Base-by-base conservation (phyloP, 768 basidiomycete species). In the Paxillus ammoniavirescens region DNA sequence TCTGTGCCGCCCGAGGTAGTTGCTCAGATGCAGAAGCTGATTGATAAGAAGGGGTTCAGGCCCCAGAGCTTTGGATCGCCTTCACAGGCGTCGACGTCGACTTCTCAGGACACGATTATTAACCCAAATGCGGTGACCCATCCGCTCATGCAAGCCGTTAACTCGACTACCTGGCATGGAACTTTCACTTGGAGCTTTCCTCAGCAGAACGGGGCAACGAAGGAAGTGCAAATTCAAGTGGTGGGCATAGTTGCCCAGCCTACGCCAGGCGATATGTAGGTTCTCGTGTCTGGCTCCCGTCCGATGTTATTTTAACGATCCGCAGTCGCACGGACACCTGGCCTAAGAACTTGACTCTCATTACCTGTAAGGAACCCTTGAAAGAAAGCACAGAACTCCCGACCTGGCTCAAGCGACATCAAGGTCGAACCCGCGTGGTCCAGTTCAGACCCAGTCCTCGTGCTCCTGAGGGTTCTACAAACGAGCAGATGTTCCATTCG, bases 281-380 rank as follows among this genome's bases (percentile, higher is more conserved):
- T 70, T 30, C 10, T 46, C 38, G 13, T 6, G n/a, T 21, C 21
- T 26, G 26, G 6, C n/a, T 18, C 45, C 41, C 31, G 10, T 38
- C 30, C 13, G 52, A 35, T 23, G 15, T 55, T 17, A 5, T 12
- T 52, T 58, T 41, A 58, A 17, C 28, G 18, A n/a, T 51, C 54
- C 38, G 31, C 60, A 88, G 86, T 49, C 79, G 67, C 42, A 56
- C 75, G 7, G 73, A 80, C 2, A 77, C 73, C 0, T 87, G 84
- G 86, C 86, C 86, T 1, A 50, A 57, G 8, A 59, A 61, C 3
- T 57, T 87, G 57, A 59, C 65, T 1, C 65, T 85, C 7, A 68
- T 65, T 14, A 69, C 77, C 7, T 72, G 77, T 21, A 68, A 68
- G 40, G 75, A 78, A 40, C 74, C 70, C 4, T 64, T 74, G 0